phyloP scores from a whole-genome alignment of 169 alveolate species.

The Cryptosporidium andersoni region DNA sequence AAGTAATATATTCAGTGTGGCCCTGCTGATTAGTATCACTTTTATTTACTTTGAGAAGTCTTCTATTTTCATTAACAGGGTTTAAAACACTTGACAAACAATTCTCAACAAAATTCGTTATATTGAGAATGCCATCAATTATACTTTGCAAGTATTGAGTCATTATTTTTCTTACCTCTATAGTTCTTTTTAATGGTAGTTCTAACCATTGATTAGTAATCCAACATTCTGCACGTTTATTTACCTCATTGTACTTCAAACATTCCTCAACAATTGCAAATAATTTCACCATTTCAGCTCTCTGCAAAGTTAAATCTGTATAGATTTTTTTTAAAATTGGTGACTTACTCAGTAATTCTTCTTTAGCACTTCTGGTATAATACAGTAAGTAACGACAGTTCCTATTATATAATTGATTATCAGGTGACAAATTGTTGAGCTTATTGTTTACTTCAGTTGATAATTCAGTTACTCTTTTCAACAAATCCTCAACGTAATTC shows the following conservation, averaged over 20 bases:
- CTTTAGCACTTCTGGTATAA: constrained; percentile 11
- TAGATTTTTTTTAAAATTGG: constrained; percentile 15
- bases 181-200: constrained; percentile 49
- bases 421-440: background rate
- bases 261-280: constrained; percentile 43
- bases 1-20: too few relatives aligned
- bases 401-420: constrained; percentile 12
- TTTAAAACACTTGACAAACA: constrained; percentile 2
- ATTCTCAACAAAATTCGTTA: constrained; percentile 29
- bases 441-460: background rate
- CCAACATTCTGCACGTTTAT: constrained; percentile 50
- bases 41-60: background rate
- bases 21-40: background rate
- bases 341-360: background rate
- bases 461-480: constrained; percentile 22
- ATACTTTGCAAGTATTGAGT: constrained; percentile 16
- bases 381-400: background rate
- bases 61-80: background rate
- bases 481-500: constrained; percentile 10
- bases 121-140: constrained; percentile 3
- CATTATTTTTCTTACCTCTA: constrained; percentile 60
- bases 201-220: constrained; percentile 52
- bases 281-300: constrained; percentile 13
- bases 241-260: constrained; percentile 10
- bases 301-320: constrained; percentile 24